Base-by-base conservation (phyloP, 257 asterid genomes). In the Lavandula angustifolia region DNA sequence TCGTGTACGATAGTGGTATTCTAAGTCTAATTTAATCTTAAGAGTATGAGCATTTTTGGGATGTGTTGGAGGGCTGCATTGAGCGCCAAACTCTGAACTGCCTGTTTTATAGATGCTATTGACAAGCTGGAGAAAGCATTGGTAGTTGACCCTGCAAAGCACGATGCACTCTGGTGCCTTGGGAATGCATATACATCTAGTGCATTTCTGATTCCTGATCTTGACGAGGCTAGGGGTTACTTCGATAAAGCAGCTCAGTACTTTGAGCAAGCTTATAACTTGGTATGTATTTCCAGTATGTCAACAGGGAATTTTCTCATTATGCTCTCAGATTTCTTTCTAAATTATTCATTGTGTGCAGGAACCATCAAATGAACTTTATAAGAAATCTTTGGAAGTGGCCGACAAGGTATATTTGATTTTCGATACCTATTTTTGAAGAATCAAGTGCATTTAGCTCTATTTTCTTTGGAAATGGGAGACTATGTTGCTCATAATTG, bases 141-240 rank as follows among this genome's bases (percentile, higher is more conserved):
- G 73, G 78, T 38, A 34, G 65, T 92, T 61, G 77, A 89, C 66
- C 91, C 98, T 0, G 68, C 59, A 50, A 87, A 84, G 81, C 89
- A 82, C 29, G 95, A 92, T 34, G 79, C 95, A 0, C 79, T 89
- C 46, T 92, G 98, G 98, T 81, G 89, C 76, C 83, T 87, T 52
- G 98, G 98, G n/a, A 92, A 92, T 76, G 98, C 98, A 44, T 76
- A 87, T 54, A 89, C 96, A 34, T 78, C 98, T 33, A 73, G 71
- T 71, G 97, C 86, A 33, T 87, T 89, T 75, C 60, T 85, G 77
- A 82, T 75, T 73, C 88, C 98, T 1, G 87, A 87, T 60, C 72
- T 74, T 64, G 91, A 76, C 9, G 94, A 83, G 69, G 98, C 98
- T 31, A 79, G 48, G 64, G 68, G 37, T 75, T 77, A 50, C 55